phyloP scores from a whole-genome alignment of 805 yeast genomes.

The Vanderwaltozyma polyspora region DNA sequence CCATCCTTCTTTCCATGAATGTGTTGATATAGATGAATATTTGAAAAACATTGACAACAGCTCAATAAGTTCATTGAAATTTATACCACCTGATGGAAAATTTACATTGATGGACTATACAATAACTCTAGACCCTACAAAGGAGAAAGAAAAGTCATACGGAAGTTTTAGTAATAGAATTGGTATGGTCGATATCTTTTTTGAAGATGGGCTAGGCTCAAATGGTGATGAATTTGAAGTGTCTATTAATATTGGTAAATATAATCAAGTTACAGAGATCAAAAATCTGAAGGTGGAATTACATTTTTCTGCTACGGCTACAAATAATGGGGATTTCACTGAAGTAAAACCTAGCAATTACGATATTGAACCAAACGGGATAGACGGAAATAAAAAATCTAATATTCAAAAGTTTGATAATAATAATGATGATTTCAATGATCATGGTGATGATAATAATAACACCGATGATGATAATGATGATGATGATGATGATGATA shows the following conservation, averaged over 20 bases:
- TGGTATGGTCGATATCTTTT: conserved; percentile 24
- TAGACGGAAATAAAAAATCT: too few species aligned
- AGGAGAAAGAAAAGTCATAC: conserved; percentile 1
- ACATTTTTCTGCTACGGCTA: not conserved
- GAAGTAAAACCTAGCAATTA: too few species aligned
- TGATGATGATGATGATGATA: not conserved
- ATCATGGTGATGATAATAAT: not conserved
- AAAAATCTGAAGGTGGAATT: conserved; percentile 38
- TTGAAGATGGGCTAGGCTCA: conserved; percentile 26
- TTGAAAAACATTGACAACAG: not conserved
- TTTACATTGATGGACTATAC: conserved; percentile 52
- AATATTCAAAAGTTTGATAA: too few species aligned
- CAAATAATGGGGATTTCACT: too few species aligned
- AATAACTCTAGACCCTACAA: conserved; percentile 34
- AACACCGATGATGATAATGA: not conserved
- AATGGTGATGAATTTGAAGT: conserved; percentile 32
- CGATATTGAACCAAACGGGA: too few species aligned
- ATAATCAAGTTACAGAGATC: conserved; percentile 35
- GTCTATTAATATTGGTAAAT: conserved; percentile 25
- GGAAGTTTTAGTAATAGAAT: not conserved
- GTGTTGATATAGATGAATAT: conserved; percentile 42
- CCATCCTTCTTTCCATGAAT: conserved; percentile 57
- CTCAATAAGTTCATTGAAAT: conserved; percentile 30
- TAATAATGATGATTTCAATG: not conserved
- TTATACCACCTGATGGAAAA: conserved; percentile 84